These are phyloP conservation scores for Xylaria grammica DNA, from an alignment of 495 filamentous ascomycete species.

Conservation along the genomic window DNA sequence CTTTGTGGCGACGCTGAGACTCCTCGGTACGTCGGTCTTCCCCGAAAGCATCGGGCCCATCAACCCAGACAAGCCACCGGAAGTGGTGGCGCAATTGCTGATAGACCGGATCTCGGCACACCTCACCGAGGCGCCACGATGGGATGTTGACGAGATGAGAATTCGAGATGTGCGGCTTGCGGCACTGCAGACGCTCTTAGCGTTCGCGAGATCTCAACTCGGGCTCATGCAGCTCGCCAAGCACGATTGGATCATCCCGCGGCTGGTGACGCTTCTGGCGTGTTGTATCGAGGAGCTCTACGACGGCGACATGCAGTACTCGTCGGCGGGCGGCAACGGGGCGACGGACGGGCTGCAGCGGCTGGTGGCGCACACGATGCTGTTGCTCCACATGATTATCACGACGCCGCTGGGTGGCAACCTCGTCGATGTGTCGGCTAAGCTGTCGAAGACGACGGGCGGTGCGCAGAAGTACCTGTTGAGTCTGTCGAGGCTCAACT, in stretches of 20 bases:
- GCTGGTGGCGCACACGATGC: conserved; percentile 34
- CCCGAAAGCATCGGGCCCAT: conserved; percentile 52
- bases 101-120: conserved; percentile 49
- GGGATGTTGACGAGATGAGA: conserved; percentile 39
- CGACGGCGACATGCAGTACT: conserved; percentile 43
- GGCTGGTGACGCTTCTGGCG: conserved; percentile 44
- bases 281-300: conserved; percentile 52
- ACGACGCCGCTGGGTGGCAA: conserved; percentile 43
- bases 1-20: conserved; percentile 44
- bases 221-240: conserved; percentile 45
- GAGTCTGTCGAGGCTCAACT: conserved; percentile 50
- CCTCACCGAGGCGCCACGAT: conserved; percentile 44
- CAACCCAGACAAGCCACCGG: conserved; percentile 36
- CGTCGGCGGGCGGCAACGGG: conserved; percentile 26
- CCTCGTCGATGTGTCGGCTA: conserved; percentile 41
- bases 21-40: conserved; percentile 49
- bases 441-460: conserved; percentile 43
- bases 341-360: conserved; percentile 29
- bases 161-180: conserved; percentile 39
- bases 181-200: conserved; percentile 42
- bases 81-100: conserved; percentile 39
- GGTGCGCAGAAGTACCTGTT: conserved; percentile 50
- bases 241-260: conserved; percentile 47
- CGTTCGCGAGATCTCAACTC: conserved; percentile 45
- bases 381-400: conserved; percentile 49